Base-by-base conservation (phyloP, 106 monocot species). In the Apostasia ramifera region DNA sequence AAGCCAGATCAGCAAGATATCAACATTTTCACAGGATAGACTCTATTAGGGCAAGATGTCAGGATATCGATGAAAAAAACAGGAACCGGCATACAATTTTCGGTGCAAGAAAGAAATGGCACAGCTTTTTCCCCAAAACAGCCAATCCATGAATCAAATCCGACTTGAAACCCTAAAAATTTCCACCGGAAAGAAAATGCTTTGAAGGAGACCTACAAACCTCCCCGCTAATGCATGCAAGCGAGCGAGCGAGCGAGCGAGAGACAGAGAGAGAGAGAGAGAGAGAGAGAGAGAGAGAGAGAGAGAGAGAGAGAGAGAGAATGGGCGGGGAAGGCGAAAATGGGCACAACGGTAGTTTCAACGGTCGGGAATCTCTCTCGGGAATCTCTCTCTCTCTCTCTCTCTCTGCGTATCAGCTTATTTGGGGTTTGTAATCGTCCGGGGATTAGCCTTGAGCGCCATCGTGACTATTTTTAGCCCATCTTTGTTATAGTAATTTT, bases 341-440 rank as follows among this genome's bases (percentile, higher is more conserved):
- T 40, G 67, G 67, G 67, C 42, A 54, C 5, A 54, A 54, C 53
- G 67, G 67, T 53, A 51, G 40, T 68, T 68, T 68, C 48, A 65
- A 65, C 62, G 62, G 62, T 44, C 62, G 62, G 12, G 13, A 62
- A 44, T n/a, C 1, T n/a, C n/a, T n/a, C n/a, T n/a, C n/a, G n/a
- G n/a, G n/a, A n/a, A n/a, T n/a, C 26, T 26, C 26, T 26, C 26
- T 26, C 26, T 26, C 26, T 26, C 26, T 26, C 26, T 26, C 26
- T 26, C 26, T 26, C 26, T 26, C 26, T 26, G 0, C 26, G 26
- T 26, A 26, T 26, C 26, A 26, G 26, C 26, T 26, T 26, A 0
- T 26, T 26, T 26, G 26, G 26, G 26, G 26, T 26, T 26, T 26
- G 26, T 26, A 26, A 26, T 26, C 26, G 0, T 26, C 26, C 26